phyloP scores from a whole-genome alignment of 306 rosid species.

The Notholithocarpus densiflorus region DNA sequence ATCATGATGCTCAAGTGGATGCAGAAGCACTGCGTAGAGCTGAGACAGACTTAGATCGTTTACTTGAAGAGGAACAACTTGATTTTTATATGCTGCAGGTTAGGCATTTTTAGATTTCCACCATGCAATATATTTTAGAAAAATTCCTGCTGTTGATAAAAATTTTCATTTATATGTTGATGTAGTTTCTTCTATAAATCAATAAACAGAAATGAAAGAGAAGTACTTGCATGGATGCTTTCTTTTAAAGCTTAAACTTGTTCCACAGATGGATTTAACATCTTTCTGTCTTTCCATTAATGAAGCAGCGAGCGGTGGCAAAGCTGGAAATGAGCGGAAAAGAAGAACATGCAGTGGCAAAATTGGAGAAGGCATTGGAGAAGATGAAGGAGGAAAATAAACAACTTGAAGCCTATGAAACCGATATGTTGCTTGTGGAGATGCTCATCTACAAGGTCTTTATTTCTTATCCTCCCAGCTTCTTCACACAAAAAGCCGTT shows the following conservation, averaged over 20 bases:
- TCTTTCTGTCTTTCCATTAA: neutral
- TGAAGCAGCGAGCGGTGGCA: constrained; percentile 29
- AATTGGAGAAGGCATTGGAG: constrained; percentile 23
- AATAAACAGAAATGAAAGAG: too few relatives aligned
- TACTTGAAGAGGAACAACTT: constrained; percentile 24
- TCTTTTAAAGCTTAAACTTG: neutral
- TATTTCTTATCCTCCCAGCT: neutral
- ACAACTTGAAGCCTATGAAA: constrained; percentile 53
- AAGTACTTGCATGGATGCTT: neutral
- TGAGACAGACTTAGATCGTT: constrained; percentile 5
- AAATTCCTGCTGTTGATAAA: neutral
- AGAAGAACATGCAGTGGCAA: constrained; percentile 36
- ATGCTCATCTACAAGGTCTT: constrained; percentile 52
- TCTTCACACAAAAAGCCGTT: neutral
- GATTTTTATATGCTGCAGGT: constrained; percentile 57
- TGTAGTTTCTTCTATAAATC: neutral
- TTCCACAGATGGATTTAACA: neutral
- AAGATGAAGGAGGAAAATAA: neutral
- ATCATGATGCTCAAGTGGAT: constrained; percentile 30
- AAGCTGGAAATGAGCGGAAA: constrained; percentile 55
- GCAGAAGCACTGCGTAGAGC: neutral
- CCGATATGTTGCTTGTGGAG: constrained; percentile 68
- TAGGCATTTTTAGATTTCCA: neutral
- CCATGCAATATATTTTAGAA: too few relatives aligned
- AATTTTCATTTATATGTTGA: neutral